These are phyloP conservation scores for Lactifluus hygrophoroides DNA, from an alignment of 768 basidiomycete genomes.

Conservation along the genomic window DNA sequence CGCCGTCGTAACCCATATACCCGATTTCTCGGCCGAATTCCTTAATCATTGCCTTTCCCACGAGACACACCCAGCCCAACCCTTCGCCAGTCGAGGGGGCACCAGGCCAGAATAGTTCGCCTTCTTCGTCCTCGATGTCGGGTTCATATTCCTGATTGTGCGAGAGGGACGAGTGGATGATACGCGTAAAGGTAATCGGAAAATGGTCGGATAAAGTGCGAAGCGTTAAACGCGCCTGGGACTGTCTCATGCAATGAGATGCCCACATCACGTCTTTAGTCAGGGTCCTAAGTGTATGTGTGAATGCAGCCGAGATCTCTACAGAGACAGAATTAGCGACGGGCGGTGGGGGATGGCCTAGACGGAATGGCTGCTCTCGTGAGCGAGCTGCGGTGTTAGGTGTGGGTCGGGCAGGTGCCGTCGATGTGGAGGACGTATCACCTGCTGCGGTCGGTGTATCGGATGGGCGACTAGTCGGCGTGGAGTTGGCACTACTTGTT, in stretches of 20 bases:
- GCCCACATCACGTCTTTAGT: conserved; percentile 36
- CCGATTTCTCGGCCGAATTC: conserved; percentile 72
- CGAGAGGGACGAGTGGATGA: conserved; percentile 55
- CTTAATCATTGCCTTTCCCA: conserved; percentile 81
- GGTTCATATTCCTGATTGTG: conserved; percentile 68
- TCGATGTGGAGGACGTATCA: conserved; percentile 17
- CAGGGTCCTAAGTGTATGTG: conserved; percentile 29
- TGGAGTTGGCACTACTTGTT: conserved; percentile 67
- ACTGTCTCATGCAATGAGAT: conserved; percentile 17
- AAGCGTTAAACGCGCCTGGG: conserved; percentile 49
- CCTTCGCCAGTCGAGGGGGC: conserved; percentile 67
- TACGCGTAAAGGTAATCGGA: conserved; percentile 66
- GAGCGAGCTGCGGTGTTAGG: conserved; percentile 24
- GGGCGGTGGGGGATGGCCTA: conserved; percentile 21
- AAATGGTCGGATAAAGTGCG: conserved; percentile 62
- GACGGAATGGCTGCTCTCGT: conserved; percentile 18
- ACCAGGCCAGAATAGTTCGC: conserved; percentile 80
- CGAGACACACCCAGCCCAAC: conserved; percentile 78
- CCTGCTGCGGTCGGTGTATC: conserved; percentile 41
- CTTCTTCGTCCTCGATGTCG: conserved; percentile 79
- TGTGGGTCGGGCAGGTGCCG: conserved; percentile 21
- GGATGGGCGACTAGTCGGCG: conserved; percentile 54
- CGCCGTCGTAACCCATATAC: conserved; percentile 62
- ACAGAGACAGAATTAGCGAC: conserved; percentile 21
- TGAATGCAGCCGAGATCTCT: conserved; percentile 19